These are phyloP conservation scores for Elongisporangium undulatum DNA, from an alignment of 352 stramenopile genomes.

Conservation along the genomic window DNA sequence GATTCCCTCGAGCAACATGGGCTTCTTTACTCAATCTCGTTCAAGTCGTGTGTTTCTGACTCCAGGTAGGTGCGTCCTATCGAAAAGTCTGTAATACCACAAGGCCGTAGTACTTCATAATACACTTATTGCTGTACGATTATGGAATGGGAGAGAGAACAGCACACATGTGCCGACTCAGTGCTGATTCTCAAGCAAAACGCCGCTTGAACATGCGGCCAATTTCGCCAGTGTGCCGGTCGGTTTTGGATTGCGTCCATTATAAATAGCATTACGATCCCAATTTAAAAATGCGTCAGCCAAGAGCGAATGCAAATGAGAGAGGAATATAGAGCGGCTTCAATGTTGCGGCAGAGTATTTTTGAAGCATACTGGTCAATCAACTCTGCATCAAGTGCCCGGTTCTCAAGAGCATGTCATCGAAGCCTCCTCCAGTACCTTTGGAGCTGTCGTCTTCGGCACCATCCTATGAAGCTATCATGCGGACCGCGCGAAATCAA, in stretches of 20 bases:
- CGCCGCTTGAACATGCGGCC: too few relatives aligned
- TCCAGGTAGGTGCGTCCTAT: neutral
- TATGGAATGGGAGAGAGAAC: too few relatives aligned
- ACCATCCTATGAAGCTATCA: conserved; percentile 31
- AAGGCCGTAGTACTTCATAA: too few relatives aligned
- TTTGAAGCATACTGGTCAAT: neutral
- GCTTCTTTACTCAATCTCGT: conserved; percentile 6
- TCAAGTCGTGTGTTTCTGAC: conserved; percentile 4
- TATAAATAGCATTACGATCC: neutral
- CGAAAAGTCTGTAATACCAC: too few relatives aligned
- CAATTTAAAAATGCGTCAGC: neutral
- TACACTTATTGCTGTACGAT: too few relatives aligned
- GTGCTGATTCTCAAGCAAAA: too few relatives aligned
- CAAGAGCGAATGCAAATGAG: neutral
- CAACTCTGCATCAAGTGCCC: neutral
- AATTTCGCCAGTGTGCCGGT: neutral
- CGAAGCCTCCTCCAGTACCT: neutral
- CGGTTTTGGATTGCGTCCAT: neutral
- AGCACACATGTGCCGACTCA: too few relatives aligned
- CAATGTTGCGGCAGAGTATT: neutral
- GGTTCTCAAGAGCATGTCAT: neutral
- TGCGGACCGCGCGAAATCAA: conserved; percentile 23
- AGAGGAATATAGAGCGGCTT: neutral
- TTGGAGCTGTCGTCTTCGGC: neutral
- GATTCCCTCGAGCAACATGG: neutral